Percentiles rank a stretch among this genome's conserved stretches.
phyloP scores from a whole-genome alignment of 2,329 filamentous ascomycete genomes.

The Raffaelea ambrosiae region DNA sequence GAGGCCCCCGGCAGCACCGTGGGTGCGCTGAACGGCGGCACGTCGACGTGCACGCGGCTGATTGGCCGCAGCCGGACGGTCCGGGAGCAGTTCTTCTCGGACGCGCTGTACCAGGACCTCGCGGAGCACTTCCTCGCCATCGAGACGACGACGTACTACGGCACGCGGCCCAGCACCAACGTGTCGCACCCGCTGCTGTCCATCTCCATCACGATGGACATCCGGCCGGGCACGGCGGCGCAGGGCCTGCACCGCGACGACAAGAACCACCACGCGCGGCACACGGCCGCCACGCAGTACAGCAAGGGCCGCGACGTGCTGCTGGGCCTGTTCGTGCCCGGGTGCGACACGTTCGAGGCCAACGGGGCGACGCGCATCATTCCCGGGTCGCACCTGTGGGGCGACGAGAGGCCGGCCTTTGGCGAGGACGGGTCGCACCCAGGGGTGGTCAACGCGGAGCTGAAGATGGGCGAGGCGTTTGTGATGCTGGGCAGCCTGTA shows the following conservation, averaged over 20 bases:
- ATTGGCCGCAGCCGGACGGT: constrained; percentile 5
- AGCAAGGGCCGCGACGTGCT: constrained; percentile 4
- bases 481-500: constrained; percentile 6
- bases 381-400: constrained; percentile 6
- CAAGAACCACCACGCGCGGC: constrained; percentile 6
- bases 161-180: background rate
- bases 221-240: constrained; percentile 1
- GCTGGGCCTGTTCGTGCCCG: constrained; percentile 5
- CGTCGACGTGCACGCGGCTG: constrained; percentile 3
- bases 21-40: constrained; percentile 5
- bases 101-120: constrained; percentile 2
- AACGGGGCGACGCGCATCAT: constrained; percentile 5
- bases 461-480: constrained; percentile 4
- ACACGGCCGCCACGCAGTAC: background rate
- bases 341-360: constrained; percentile 3
- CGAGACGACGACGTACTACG: constrained; percentile 3
- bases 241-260: constrained; percentile 6
- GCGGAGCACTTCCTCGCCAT: constrained; percentile 3
- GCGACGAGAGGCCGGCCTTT: constrained; percentile 6
- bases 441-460: constrained; percentile 2
- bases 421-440: background rate
- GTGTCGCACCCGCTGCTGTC: constrained; percentile 5
- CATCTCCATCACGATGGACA: constrained; percentile 6
- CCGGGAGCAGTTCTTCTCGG: constrained; percentile 4
- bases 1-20: constrained; percentile 1